Evolutionary conservation across 2,329 filamentous ascomycete species (phyloP), one percentile per base, ranked within the genome.

Genomic region (Colletotrichum camelliae): DNA sequence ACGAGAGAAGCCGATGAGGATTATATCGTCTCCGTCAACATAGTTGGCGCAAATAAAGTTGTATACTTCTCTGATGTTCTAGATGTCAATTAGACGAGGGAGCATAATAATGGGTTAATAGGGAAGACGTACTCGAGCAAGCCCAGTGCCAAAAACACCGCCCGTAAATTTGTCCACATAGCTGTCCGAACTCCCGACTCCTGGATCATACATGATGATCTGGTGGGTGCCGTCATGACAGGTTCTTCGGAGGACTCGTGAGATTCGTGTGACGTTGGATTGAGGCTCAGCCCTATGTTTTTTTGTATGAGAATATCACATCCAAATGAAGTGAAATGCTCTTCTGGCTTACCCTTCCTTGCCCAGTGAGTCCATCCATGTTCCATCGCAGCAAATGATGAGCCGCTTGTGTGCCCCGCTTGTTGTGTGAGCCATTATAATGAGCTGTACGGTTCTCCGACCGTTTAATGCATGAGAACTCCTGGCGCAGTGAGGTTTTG

Each of bases 21-120:
- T 82, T 67, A 91, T 90, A 74, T 91, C 87, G 76, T 92, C 90
- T 4, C 89, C 89, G 69, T 88, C 86, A 64, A 87, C 85, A 78
- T 92, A 93, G 82, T 93, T 93, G 78, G 89, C 87, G 70, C 90
- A 91, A 2, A 93, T 84, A 79, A 92, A 93, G 5, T 88, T 86
- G 79, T 93, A 93, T 2, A 90, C 89, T 81, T 93, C 91, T 12
- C 90, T 88, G 67, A 93, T 88, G 71, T 84, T 82, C 85, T 93
- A 78, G 9, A 31, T 77, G 55, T 66, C 58, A 31, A 18, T 16
- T 4, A 13, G 18, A 24, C 4, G 27, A 9, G 16, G 13, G 4
- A 8, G 15, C 3, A 65, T 21, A 4, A 10, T 3, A 65, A 13
- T 27, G 2, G 10, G 18, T 12, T n/a, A 9, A 2, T n/a, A 21